Conservation (phyloP, 768 basidiomycete species). For the Myochromella boudieri region DNA sequence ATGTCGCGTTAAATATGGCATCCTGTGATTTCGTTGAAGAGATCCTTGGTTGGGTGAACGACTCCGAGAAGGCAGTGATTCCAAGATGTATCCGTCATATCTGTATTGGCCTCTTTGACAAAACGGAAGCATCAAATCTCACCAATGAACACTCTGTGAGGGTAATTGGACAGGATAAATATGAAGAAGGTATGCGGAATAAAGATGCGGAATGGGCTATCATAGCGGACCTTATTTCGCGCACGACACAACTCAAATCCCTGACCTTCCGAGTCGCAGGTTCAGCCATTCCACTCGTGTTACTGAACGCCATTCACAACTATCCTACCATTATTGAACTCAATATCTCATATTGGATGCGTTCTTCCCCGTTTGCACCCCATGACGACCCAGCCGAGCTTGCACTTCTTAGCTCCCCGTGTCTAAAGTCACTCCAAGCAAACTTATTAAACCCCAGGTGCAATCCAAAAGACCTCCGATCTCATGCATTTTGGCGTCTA, state of each 20-base stretch:
- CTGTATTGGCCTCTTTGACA: background rate
- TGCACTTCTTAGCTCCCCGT: background rate
- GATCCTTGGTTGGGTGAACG: background rate
- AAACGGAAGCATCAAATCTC: background rate
- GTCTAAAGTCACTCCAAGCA: background rate
- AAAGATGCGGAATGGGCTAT: background rate
- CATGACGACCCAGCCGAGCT: background rate
- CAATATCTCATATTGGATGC: background rate
- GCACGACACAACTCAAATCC: background rate
- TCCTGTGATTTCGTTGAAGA: background rate
- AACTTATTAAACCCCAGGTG: background rate
- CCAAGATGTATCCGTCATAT: background rate
- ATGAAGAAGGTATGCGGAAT: background rate
- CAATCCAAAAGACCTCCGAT: background rate
- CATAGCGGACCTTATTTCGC: background rate
- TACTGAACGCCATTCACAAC: background rate
- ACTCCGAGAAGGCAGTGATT: background rate
- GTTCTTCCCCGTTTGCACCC: background rate
- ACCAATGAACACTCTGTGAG: background rate
- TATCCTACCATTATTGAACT: background rate
- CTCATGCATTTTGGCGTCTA: background rate
- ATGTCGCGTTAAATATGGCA: background rate
- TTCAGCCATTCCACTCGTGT: background rate
- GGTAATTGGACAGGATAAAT: background rate
- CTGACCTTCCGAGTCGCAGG: background rate